phyloP scores from a whole-genome alignment of 306 rosid genomes.

The Rubus idaeus region DNA sequence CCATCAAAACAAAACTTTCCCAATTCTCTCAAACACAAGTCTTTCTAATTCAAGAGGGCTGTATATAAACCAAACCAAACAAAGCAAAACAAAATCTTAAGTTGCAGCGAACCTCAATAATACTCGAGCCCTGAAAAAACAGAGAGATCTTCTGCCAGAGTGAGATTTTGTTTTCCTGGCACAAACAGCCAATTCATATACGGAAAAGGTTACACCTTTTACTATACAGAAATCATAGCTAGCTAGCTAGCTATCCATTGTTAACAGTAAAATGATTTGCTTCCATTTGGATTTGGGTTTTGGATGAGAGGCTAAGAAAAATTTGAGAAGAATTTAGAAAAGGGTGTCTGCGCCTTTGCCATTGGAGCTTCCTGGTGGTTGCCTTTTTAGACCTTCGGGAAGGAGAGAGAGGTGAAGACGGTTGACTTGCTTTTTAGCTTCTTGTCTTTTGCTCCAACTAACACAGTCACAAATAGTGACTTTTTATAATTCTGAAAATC shows the following conservation, averaged over 20 bases:
- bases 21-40: slow-evolving; percentile 17
- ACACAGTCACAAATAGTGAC: neutral
- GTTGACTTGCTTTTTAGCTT: slow-evolving; percentile 16
- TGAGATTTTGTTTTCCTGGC: slow-evolving; percentile 11
- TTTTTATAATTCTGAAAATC: neutral
- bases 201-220: slow-evolving; percentile 28
- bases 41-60: slow-evolving; percentile 26
- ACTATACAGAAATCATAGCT: slow-evolving; percentile 30
- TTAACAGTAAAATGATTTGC: slow-evolving; percentile 19
- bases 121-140: slow-evolving; percentile 6
- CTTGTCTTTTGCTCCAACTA: neutral
- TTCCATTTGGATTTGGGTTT: slow-evolving; percentile 24
- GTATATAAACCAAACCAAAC: neutral
- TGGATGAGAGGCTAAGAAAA: slow-evolving; percentile 28
- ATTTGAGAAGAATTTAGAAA: slow-evolving; percentile 10
- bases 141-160: slow-evolving; percentile 12
- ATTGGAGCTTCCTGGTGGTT: slow-evolving; percentile 18
- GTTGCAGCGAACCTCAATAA: slow-evolving; percentile 10
- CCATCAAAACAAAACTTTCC: slow-evolving; percentile 54
- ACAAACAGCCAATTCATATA: slow-evolving; percentile 12
- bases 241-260: neutral
- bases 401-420: neutral
- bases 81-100: slow-evolving; percentile 11
- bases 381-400: slow-evolving; percentile 44
- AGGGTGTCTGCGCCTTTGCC: neutral